phyloP scores from a whole-genome alignment of 768 basidiomycete species.

The Trametes cinnabarina region DNA sequence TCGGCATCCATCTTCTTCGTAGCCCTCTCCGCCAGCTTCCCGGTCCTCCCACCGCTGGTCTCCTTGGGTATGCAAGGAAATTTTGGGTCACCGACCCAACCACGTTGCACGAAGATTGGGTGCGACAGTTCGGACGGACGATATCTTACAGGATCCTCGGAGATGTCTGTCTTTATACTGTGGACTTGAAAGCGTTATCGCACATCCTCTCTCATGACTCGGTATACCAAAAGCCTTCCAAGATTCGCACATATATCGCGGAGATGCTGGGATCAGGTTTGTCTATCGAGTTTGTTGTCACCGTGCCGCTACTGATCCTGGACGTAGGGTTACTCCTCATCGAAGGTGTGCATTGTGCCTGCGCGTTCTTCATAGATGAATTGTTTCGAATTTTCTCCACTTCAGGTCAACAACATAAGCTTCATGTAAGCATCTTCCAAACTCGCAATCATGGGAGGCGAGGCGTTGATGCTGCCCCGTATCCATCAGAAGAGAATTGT shows the following conservation, averaged over 20 bases:
- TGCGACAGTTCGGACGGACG: conserved; percentile 1
- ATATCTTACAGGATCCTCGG: conserved; percentile 5
- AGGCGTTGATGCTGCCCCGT: background rate
- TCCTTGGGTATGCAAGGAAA: conserved; percentile 4
- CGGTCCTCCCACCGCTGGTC: background rate
- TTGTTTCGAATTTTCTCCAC: background rate
- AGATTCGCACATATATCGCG: conserved; percentile 36
- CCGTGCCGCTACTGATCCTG: background rate
- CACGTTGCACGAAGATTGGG: conserved; percentile 11
- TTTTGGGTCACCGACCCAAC: conserved; percentile 8
- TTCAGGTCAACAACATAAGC: conserved; percentile 36
- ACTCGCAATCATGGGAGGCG: background rate
- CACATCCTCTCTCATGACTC: conserved; percentile 60
- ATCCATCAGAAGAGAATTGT: conserved; percentile 2
- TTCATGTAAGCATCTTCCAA: conserved; percentile 31
- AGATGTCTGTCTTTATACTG: conserved; percentile 16
- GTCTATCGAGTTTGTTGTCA: background rate
- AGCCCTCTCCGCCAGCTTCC: conserved; percentile 5
- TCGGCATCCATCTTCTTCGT: too few relatives aligned
- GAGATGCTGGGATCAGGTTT: conserved; percentile 44
- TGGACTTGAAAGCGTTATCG: conserved; percentile 60
- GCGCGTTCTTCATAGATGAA: background rate
- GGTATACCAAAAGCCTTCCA: conserved; percentile 56
- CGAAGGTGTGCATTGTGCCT: conserved; percentile 28
- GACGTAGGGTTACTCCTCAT: conserved; percentile 46